Evolutionary conservation across 768 basidiomycete genomes (phyloP).

Genomic region (Pisolithus albus): DNA sequence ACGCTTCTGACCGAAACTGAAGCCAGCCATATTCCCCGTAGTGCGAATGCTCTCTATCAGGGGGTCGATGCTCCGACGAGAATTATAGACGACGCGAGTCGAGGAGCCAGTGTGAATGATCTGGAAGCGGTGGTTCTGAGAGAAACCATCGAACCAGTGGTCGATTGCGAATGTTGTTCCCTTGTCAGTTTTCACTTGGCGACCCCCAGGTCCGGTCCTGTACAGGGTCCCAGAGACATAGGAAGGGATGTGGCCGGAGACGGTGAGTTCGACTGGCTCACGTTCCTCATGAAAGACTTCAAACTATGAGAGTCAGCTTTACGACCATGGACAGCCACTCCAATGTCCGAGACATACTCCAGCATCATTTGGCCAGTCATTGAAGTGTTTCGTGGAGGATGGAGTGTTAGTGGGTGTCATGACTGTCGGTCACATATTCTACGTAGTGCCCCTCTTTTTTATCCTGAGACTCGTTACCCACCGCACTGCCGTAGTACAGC

Average conservation of each 20-base stretch:
- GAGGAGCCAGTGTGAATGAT: conserved; percentile 21
- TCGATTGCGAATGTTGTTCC: conserved; percentile 20
- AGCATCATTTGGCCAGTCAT: conserved; percentile 26
- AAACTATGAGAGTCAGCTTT: conserved; percentile 12
- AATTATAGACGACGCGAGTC: conserved; percentile 30
- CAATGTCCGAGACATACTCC: conserved; percentile 12
- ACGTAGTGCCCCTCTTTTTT: too few species aligned
- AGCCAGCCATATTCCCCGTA: conserved; percentile 13
- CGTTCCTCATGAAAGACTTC: conserved; percentile 23
- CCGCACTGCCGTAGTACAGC: too few species aligned
- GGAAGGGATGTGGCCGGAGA: conserved; percentile 26
- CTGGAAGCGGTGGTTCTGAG: conserved; percentile 35
- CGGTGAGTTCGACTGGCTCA: conserved; percentile 21
- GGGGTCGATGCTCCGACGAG: conserved; percentile 24
- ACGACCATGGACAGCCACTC: not conserved
- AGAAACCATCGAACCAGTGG: conserved; percentile 39
- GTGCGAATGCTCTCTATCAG: conserved; percentile 23
- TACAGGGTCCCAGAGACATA: conserved; percentile 34
- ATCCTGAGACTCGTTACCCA: too few species aligned
- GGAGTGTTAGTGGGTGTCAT: not conserved
- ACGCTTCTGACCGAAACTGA: conserved; percentile 27
- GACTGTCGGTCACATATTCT: not conserved
- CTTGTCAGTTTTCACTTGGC: conserved; percentile 19
- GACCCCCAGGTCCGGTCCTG: conserved; percentile 33
- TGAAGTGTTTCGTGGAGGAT: conserved; percentile 15